These are phyloP conservation scores for Moniliella sp. DNA, from an alignment of 1,284 basidiomycete species.

Conservation along the genomic window DNA sequence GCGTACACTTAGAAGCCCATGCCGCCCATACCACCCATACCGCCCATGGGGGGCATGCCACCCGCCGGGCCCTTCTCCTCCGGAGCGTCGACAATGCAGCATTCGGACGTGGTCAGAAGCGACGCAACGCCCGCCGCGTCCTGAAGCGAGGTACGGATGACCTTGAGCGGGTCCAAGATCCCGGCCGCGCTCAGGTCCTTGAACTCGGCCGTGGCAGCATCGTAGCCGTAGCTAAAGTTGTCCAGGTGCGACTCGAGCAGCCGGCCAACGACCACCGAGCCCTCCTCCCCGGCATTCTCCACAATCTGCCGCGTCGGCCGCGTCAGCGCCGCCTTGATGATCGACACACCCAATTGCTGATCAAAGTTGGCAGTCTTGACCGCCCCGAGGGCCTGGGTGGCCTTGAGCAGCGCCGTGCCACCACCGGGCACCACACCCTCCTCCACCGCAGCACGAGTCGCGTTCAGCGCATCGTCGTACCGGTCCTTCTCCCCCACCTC, in stretches of 20 bases:
- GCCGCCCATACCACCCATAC: conserved; percentile 34
- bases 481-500: conserved; percentile 97
- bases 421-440: conserved; percentile 82
- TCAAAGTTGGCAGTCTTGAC: conserved; percentile 80
- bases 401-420: conserved; percentile 74
- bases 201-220: conserved; percentile 72
- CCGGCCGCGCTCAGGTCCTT: conserved; percentile 81
- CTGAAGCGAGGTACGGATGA: conserved; percentile 27
- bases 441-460: conserved; percentile 88
- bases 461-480: conserved; percentile 90
- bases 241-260: conserved; percentile 23
- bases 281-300: conserved; percentile 82
- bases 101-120: conserved; percentile 77
- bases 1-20: conserved; percentile 18
- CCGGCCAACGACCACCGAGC: conserved; percentile 70
- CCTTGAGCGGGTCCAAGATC: conserved; percentile 47
- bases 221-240: conserved; percentile 47
- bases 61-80: conserved; percentile 52
- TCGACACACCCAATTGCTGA: conserved; percentile 81
- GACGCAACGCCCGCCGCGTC: conserved; percentile 45
- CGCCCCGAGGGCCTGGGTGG: conserved; percentile 56
- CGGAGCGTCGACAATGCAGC: conserved; percentile 68
- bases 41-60: conserved; percentile 34
- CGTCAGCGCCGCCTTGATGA: conserved; percentile 68
- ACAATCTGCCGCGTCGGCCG: conserved; percentile 63